Percentiles rank a stretch among this genome's conserved stretches.
phyloP scores from a whole-genome alignment of 768 basidiomycete genomes.

The Tylopilus vinaceipallidus region DNA sequence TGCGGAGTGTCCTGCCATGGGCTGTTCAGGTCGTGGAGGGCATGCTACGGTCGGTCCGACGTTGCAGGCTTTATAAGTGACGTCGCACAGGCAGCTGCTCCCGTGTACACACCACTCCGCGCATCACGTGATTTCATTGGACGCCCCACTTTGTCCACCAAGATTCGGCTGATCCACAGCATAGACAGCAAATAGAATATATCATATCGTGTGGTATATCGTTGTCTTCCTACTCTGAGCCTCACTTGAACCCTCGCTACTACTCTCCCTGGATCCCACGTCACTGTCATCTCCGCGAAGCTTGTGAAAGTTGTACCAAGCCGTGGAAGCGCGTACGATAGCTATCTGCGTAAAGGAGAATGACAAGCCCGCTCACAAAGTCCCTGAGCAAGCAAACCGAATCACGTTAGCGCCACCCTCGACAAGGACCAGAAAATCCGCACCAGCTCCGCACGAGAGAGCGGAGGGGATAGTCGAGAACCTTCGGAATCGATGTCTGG shows the following conservation, averaged over 20 bases:
- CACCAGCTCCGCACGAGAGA: conserved; percentile 76
- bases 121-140: conserved; percentile 19
- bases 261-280: not conserved
- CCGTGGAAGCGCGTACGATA: conserved; percentile 44
- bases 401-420: not conserved
- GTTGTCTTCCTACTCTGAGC: not conserved
- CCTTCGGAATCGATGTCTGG: conserved; percentile 82
- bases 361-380: conserved; percentile 48
- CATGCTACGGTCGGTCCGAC: conserved; percentile 14
- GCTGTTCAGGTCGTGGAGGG: conserved; percentile 10
- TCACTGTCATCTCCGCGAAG: conserved; percentile 29
- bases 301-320: conserved; percentile 38
- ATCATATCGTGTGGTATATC: conserved; percentile 20
- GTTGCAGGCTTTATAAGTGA: not conserved
- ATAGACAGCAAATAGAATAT: conserved; percentile 11
- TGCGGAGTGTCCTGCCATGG: conserved; percentile 24
- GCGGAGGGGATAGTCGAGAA: conserved; percentile 82
- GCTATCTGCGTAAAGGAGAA: conserved; percentile 47
- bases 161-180: conserved; percentile 11
- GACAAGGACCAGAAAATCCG: conserved; percentile 23
- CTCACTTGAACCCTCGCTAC: not conserved
- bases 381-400: conserved; percentile 41
- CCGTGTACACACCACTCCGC: too few relatives aligned
- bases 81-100: too few relatives aligned
- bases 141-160: too few relatives aligned